These are phyloP conservation scores for Pleurotus djamor DNA, from an alignment of 768 basidiomycete genomes.

Conservation along the genomic window DNA sequence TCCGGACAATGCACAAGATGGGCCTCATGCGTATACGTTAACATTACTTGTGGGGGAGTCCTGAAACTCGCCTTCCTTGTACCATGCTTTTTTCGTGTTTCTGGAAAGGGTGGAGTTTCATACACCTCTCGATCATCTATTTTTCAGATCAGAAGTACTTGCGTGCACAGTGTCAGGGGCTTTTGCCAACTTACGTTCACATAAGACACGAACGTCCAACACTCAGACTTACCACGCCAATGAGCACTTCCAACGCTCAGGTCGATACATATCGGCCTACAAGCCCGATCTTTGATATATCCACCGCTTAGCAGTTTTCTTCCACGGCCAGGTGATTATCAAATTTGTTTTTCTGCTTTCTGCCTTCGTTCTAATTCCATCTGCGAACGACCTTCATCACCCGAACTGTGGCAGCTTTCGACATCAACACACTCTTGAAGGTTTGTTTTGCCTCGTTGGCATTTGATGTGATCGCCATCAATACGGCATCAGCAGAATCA, in stretches of 20 bases:
- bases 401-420: not conserved
- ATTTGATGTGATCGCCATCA: not conserved
- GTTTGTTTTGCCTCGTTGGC: not conserved
- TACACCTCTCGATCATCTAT: too few relatives aligned
- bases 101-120: too few relatives aligned
- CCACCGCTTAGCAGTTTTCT: not conserved
- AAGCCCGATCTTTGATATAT: not conserved
- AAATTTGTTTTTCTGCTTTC: not conserved
- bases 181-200: too few relatives aligned
- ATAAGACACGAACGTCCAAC: too few relatives aligned
- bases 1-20: too few relatives aligned
- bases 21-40: too few relatives aligned
- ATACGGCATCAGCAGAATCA: not conserved
- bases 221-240: not conserved
- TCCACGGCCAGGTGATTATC: not conserved
- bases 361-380: not conserved
- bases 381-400: not conserved
- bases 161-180: too few relatives aligned
- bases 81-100: too few relatives aligned
- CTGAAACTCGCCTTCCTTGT: too few relatives aligned
- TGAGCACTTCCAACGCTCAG: not conserved
- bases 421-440: not conserved
- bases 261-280: not conserved
- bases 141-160: too few relatives aligned
- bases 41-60: too few relatives aligned